Evolutionary conservation across 768 basidiomycete genomes (phyloP).

Genomic region (Agrocybe pediades): DNA sequence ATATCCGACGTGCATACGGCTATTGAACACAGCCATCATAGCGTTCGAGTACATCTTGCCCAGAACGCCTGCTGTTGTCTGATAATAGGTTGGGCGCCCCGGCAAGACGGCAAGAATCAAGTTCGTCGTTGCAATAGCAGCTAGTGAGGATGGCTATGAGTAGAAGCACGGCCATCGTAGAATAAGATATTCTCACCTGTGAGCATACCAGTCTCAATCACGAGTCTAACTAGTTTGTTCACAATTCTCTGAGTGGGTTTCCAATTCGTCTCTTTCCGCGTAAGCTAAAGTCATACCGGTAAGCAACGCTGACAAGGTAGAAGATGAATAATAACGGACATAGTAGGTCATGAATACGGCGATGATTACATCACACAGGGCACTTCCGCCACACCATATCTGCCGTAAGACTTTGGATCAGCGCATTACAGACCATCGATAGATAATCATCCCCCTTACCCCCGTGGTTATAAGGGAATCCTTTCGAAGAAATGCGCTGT

Average conservation of each 20-base stretch:
- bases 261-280: not conserved
- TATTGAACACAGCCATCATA: slow-evolving; percentile 5
- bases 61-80: slow-evolving; percentile 3
- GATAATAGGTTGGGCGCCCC: slow-evolving; percentile 2
- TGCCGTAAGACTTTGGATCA: no score
- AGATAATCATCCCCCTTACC: not conserved
- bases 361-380: slow-evolving; percentile 3
- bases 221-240: not conserved
- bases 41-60: slow-evolving; percentile 8
- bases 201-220: slow-evolving; percentile 1
- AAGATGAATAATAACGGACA: not conserved
- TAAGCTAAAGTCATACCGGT: not conserved
- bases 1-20: not conserved
- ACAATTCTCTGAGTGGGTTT: not conserved
- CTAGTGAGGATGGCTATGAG: not conserved
- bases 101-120: not conserved
- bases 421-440: no score
- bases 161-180: not conserved
- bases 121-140: not conserved
- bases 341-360: slow-evolving; percentile 4
- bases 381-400: slow-evolving; percentile 2
- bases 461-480: not conserved
- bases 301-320: not conserved
- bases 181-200: not conserved
- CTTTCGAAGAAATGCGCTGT: not conserved